Base-by-base conservation (phyloP, 2,329 filamentous ascomycete species). In the Chalara sp. region DNA sequence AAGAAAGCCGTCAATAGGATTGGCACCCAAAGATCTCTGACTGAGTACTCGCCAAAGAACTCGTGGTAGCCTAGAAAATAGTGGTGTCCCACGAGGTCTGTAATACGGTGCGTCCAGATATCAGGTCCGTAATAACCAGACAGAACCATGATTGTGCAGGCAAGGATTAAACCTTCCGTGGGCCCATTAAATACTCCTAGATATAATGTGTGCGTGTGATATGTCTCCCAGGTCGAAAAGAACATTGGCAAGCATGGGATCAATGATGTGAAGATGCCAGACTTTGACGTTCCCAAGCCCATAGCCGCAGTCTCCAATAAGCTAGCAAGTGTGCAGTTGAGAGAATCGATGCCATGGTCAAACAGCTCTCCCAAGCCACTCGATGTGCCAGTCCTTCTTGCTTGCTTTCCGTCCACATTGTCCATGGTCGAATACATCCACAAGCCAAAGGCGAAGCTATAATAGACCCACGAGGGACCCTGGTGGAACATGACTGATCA, bases 371-470 rank as follows among this genome's bases (percentile, higher is more conserved):
- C 93, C 30, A 99, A 78, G 1, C 89, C 89, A 67, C 90, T 96
- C 32, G 92, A 97, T 4, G 92, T 96, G 48, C 92, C 91, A 4
- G 93, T 99, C 63, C 93, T 80, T 57, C 93, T 81, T 52, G 93
- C 93, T 74, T 99, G 93, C 72, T 99, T 99, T 61, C 93, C 93
- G 69, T 99, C 93, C 57, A 97, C 86, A 68, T 99, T 99, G 75
- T 99, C 93, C 86, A 99, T 91, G 11, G 93, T 99, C 61, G 93
- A 95, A 71, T 97, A 95, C 88, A 95, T 93, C 86, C 95, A 99
- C 53, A 99, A 79, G 40, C 93, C 93, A 58, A 95, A 80, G 1
- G 91, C 92, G 68, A 97, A 97, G 71, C 89, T 96, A 67, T 89
- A 95, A 74, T 96, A 97, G 21, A 97, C 70, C 92, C 93, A 97